Conservation (phyloP, 2,329 filamentous ascomycete genomes). For the Fusarium tricinctum region DNA sequence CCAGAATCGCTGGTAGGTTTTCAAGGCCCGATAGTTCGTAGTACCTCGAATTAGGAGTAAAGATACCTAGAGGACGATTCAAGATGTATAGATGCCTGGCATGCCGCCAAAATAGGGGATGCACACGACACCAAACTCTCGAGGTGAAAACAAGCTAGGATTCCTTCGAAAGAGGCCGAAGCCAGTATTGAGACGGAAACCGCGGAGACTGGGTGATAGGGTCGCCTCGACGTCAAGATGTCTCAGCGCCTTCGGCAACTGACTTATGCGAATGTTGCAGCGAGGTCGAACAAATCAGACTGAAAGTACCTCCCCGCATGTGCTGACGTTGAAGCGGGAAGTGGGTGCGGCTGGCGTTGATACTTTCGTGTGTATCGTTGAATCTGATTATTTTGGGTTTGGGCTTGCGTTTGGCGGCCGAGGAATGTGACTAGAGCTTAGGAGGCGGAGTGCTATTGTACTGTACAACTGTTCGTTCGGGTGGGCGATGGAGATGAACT, state of each 20-base stretch:
- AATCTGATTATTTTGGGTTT: slow-evolving; percentile 29
- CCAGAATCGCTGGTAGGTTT: slow-evolving; percentile 8
- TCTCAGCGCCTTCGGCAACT: slow-evolving; percentile 41
- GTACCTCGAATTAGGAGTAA: slow-evolving; percentile 19
- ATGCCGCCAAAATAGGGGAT: slow-evolving; percentile 39
- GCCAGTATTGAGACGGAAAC: slow-evolving; percentile 22
- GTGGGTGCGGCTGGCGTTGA: slow-evolving; percentile 23
- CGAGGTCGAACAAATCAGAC: slow-evolving; percentile 34
- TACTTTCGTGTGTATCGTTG: slow-evolving; percentile 5
- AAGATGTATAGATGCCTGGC: slow-evolving; percentile 36
- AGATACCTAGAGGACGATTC: slow-evolving; percentile 14
- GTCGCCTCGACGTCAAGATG: slow-evolving; percentile 46
- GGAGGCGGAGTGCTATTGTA: not conserved
- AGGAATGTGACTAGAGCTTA: slow-evolving; percentile 18
- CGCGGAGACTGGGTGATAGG: slow-evolving; percentile 26
- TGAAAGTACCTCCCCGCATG: slow-evolving; percentile 38
- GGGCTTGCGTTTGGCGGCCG: slow-evolving; percentile 5
- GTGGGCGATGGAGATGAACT: slow-evolving; percentile 6
- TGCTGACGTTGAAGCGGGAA: slow-evolving; percentile 38
- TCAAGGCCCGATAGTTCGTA: slow-evolving; percentile 14
- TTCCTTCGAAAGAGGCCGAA: slow-evolving; percentile 21
- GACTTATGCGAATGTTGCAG: slow-evolving; percentile 39
- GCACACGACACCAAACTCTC: slow-evolving; percentile 24
- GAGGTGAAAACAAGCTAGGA: slow-evolving; percentile 28
- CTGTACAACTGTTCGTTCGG: slow-evolving; percentile 21